phyloP scores from a whole-genome alignment of 1,284 basidiomycete species.

The Tetrapyrgos nigripes region DNA sequence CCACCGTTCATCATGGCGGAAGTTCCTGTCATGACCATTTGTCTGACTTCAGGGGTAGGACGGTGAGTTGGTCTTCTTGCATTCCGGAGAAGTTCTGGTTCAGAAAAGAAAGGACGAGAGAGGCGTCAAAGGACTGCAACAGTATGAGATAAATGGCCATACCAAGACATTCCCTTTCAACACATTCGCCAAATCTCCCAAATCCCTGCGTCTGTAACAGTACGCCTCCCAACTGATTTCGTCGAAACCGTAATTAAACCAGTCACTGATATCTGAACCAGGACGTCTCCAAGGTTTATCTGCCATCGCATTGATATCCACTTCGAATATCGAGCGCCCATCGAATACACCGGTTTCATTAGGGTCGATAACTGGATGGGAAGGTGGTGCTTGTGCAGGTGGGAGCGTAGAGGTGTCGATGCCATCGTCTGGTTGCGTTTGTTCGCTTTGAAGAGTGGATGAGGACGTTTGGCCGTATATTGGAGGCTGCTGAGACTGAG shows the following conservation, averaged over 20 bases:
- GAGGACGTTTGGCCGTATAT: not conserved
- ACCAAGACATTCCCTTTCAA: slow-evolving; percentile 82
- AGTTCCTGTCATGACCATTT: slow-evolving; percentile 83
- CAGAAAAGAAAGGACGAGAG: slow-evolving; percentile 4
- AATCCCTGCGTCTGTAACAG: slow-evolving; percentile 83
- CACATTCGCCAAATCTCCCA: slow-evolving; percentile 80
- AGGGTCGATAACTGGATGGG: slow-evolving; percentile 80
- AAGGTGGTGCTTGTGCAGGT: slow-evolving; percentile 69
- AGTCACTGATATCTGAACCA: slow-evolving; percentile 94
- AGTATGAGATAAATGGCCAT: slow-evolving; percentile 30
- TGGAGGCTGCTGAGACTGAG: slow-evolving; percentile 7
- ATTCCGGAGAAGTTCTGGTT: slow-evolving; percentile 79
- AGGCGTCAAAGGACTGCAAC: slow-evolving; percentile 11
- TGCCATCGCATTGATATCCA: slow-evolving; percentile 83
- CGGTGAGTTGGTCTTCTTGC: slow-evolving; percentile 79
- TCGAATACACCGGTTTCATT: slow-evolving; percentile 70
- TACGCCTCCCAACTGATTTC: slow-evolving; percentile 96
- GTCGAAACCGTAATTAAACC: slow-evolving; percentile 99
- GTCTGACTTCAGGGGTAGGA: slow-evolving; percentile 76
- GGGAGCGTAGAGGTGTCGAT: slow-evolving; percentile 71
- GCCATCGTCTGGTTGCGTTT: slow-evolving; percentile 49
- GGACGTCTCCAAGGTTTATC: slow-evolving; percentile 94
- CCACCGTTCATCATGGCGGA: slow-evolving; percentile 73
- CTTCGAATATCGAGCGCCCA: slow-evolving; percentile 86
- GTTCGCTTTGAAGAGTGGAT: not conserved